Evolutionary conservation across 148 eudicot genomes (phyloP), one percentile per base, ranked within the genome.

Genomic region (Dysphania ambrosioides): DNA sequence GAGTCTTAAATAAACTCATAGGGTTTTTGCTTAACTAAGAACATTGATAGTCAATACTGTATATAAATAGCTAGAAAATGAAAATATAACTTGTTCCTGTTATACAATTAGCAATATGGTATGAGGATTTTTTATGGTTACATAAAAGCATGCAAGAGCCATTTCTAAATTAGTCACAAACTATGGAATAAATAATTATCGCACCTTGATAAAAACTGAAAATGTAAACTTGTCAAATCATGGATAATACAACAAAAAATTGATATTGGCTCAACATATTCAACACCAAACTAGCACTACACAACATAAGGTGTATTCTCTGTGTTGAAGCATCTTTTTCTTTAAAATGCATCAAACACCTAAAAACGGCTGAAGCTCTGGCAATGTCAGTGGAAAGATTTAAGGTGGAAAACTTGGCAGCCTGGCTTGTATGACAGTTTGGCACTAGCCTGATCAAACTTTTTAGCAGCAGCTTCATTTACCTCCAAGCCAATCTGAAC

Each of bases 381-480:
- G 51, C 71, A 44, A 64, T 61, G 51, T 87, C 80, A 87, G 75
- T 76, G 87, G 75, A 74, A 77, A 61, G 95, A 85, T 64, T 91
- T 94, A 73, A 91, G 93, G 83, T 94, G 98, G 85, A 94, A 94
- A 76, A 91, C 85, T 84, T 94, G 98, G 85, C 97, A 91, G 65
- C 81, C 77, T 12, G 97, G 88, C 70, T 79, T 78, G 87, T 83
- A 91, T 0, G 81, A 70, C 32, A 41, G 77, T 85, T 90, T 91
- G 61, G 83, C 49, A 55, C 96, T 91, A 64, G 91, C 96, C 81
- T 89, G 88, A 67, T 94, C 98, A 57, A 91, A 94, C 80, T 89
- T 94, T 76, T 91, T 91, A 18, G 79, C 66, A 26, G 93, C 95
- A 55, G 83, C 81, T 83, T 94, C 98, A 44, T 94, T 91, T 80